Evolutionary conservation across 2,329 filamentous ascomycete species (phyloP), one percentile per base, ranked within the genome.

Genomic region (Xylaria sp.): DNA sequence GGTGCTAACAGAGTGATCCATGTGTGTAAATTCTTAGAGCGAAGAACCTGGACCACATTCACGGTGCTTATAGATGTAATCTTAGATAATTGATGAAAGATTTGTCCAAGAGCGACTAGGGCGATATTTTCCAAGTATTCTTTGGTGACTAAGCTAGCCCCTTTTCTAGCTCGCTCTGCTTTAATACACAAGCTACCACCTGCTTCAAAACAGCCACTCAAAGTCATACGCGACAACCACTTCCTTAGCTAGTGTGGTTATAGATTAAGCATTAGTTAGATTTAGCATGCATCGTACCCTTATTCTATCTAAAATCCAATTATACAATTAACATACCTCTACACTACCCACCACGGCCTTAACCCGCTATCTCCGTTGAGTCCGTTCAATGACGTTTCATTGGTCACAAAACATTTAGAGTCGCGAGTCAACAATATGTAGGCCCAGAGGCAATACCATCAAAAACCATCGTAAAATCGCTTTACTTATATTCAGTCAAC

Each of bases 291-390:
- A 13, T 12, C 15, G 39, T 41, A 28, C 2, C 2, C 1, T 41
- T 41, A 18, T 10, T 12, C 2, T 2, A 41, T 41, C 39, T 41
- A 48, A 48, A 23, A 48, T n/a, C 46, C n/a, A 10, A 23, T 9
- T 48, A 10, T 20, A 20, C n/a, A 48, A 10, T 48, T 20, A 7
- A 20, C n/a, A 28, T 5, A 2, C 5, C 33, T 36, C 33, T 36
- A 10, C 8, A 25, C 18, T 28, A 10, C 20, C 52, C 33, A 31
- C 36, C 33, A n/a, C 64, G 64, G 64, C n/a, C 58, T 67, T 67
- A 62, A 62, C 13, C 28, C 33, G 25, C 20, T 67, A 67, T 67
- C 59, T 48, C 46, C 46, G 46, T 48, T 48, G 46, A 48, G n/a
- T 67, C 64, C 64, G 64, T 12, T 52, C 13, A 31, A 13, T 36